These are phyloP conservation scores for Tolypocladium amazonense DNA, from an alignment of 2,329 filamentous ascomycete genomes.

Conservation along the genomic window DNA sequence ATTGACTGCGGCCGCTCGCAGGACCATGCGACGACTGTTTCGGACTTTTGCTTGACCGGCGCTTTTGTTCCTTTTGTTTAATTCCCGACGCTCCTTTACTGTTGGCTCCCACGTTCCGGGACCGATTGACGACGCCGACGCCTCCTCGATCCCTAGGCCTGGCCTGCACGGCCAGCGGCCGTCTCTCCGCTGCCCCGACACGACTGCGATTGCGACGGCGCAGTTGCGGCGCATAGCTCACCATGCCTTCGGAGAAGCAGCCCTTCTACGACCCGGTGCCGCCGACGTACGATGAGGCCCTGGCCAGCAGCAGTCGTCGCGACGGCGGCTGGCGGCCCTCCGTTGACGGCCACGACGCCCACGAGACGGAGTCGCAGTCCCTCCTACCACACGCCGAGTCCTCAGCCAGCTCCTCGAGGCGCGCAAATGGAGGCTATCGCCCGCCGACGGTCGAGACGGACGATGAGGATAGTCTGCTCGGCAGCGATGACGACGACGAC, in stretches of 20 bases:
- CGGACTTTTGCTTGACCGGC: neutral
- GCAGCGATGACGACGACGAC: slow-evolving; percentile 35
- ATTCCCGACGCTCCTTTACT: neutral
- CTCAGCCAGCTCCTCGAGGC: slow-evolving; percentile 27
- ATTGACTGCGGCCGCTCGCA: neutral
- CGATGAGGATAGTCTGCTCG: slow-evolving; percentile 49
- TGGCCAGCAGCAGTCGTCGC: slow-evolving; percentile 24
- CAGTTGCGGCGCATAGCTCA: slow-evolving; percentile 1
- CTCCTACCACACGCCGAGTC: slow-evolving; percentile 50
- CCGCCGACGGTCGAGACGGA: slow-evolving; percentile 73
- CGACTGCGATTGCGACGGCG: slow-evolving; percentile 1
- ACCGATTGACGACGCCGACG: neutral
- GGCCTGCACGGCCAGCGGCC: slow-evolving; percentile 9
- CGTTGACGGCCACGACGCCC: slow-evolving; percentile 48
- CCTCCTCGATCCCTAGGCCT: neutral
- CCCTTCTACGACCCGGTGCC: slow-evolving; percentile 33
- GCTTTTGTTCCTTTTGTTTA: neutral
- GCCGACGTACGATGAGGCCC: slow-evolving; percentile 31
- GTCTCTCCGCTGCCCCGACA: slow-evolving; percentile 2
- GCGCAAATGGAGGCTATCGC: slow-evolving; percentile 50
- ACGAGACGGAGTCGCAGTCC: slow-evolving; percentile 67
- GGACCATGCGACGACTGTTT: neutral
- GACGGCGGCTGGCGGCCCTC: slow-evolving; percentile 21
- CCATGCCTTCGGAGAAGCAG: slow-evolving; percentile 27
- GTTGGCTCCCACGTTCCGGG: no score